Conservation (phyloP, 495 filamentous ascomycete species). For the Aspergillus heteromorphus region DNA sequence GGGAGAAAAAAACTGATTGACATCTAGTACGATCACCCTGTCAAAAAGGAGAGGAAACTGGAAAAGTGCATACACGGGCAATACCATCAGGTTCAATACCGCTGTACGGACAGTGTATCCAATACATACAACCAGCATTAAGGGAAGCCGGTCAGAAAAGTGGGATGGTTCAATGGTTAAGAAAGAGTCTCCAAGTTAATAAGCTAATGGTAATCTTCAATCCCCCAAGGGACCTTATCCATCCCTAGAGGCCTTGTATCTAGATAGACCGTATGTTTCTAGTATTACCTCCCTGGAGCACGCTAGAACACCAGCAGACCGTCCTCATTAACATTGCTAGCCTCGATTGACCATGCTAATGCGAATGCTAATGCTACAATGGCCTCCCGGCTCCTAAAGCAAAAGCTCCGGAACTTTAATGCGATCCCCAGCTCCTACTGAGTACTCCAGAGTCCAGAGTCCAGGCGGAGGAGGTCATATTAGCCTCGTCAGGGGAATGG, state of each 20-base stretch:
- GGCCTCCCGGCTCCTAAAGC: background rate
- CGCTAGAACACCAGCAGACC: background rate
- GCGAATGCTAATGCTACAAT: too few relatives aligned
- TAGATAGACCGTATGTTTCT: too few relatives aligned
- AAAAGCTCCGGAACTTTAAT: conserved; percentile 3
- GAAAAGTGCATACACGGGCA: background rate
- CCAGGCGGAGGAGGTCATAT: background rate
- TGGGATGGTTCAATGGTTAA: background rate
- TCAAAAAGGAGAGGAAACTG: conserved; percentile 7
- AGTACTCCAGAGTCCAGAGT: too few relatives aligned
- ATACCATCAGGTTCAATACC: background rate
- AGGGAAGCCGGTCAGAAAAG: background rate
- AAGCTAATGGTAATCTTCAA: background rate
- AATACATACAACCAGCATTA: background rate
- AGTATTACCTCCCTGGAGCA: too few relatives aligned
- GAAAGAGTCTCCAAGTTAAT: background rate
- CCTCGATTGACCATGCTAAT: background rate
- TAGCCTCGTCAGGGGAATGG: background rate
- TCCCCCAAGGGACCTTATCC: background rate
- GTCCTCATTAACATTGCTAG: background rate
- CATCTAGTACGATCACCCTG: conserved; percentile 13
- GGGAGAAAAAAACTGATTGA: conserved; percentile 19
- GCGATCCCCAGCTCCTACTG: background rate
- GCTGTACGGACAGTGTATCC: background rate
- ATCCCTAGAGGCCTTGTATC: background rate